Evolutionary conservation across 306 rosid species (phyloP), one percentile per base, ranked within the genome.

Genomic region (Cicer cuneatum): DNA sequence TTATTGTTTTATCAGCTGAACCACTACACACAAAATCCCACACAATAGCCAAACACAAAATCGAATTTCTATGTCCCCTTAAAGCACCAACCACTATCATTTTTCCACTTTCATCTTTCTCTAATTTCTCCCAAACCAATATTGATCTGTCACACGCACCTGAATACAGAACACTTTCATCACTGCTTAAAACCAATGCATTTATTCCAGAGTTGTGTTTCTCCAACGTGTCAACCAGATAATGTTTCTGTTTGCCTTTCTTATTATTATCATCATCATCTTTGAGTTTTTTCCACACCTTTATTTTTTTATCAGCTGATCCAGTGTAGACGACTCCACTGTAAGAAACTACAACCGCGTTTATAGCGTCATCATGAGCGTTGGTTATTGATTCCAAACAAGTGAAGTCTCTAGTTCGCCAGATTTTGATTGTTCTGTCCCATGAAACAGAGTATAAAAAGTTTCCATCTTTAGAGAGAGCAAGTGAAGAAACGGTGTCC

Each of bases 351-450:
- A 85, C 94, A 21, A 94, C 51, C 0, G 97, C 95, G 48, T 94
- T 94, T 13, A 94, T 86, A 6, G 98, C 98, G 16, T 94, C 98
- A 2, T 87, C 90, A 5, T 94, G 98, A 0, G 98, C 98, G 72
- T 81, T 83, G 8, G 66, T 45, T 5, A 91, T 59, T 5, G 98
- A 94, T 43, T 94, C 98, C 81, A 94, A 47, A 71, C 98, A 94
- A 13, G 81, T 80, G 87, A 90, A 91, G 73, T 94, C 93, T 15
- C 74, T 66, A 0, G 88, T 87, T 58, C 85, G 54, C 98, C 98
- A 94, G 33, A 93, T 83, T 83, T 94, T 94, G 80, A 94, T 78
- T 5, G 93, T 84, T 11, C 95, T 86, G 70, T 94, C 98, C 98
- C 98, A 94, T 0, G 98, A 94, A 45, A 90, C 98, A 0, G 98